Evolutionary conservation across 31 red algal species (phyloP).

Genomic region (Asparagopsis taxiformis): DNA sequence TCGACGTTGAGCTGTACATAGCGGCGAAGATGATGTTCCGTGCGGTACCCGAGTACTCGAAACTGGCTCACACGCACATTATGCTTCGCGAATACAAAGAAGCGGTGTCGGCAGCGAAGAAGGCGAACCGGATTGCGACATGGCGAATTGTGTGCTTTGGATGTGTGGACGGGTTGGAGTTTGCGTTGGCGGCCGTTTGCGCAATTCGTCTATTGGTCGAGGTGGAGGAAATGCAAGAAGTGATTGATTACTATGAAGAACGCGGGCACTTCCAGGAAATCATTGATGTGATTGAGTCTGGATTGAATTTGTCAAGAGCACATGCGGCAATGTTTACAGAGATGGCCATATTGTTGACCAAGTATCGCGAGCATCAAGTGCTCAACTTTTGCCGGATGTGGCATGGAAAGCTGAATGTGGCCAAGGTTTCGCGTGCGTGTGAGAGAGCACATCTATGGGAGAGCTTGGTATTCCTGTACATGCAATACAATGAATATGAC

Average conservation of each 20-base stretch:
- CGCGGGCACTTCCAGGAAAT: conserved; percentile 87
- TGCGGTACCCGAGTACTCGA: conserved; percentile 74
- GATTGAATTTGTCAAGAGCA: conserved; percentile 75
- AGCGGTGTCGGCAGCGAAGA: conserved; percentile 90
- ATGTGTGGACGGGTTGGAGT: conserved; percentile 93
- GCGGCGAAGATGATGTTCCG: conserved; percentile 94
- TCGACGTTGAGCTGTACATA: conserved; percentile 77
- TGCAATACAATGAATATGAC: conserved; percentile 76
- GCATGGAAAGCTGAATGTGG: conserved; percentile 73
- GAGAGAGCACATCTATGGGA: conserved; percentile 62
- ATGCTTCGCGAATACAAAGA: conserved; percentile 86
- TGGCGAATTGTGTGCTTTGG: conserved; percentile 97
- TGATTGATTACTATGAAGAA: conserved; percentile 91
- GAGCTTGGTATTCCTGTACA: conserved; percentile 50
- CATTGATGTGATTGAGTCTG: conserved; percentile 83
- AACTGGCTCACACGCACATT: conserved; percentile 89
- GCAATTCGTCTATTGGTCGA: conserved; percentile 88
- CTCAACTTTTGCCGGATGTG: conserved; percentile 93
- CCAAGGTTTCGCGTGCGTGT: conserved; percentile 68
- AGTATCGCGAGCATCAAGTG: conserved; percentile 59
- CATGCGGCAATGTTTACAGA: conserved; percentile 91
- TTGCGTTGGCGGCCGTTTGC: conserved; percentile 85
- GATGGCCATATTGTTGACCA: conserved; percentile 69
- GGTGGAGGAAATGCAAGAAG: conserved; percentile 88
- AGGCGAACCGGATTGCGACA: conserved; percentile 89